Percentiles rank a stretch among this genome's conserved stretches.
phyloP scores from a whole-genome alignment of 2,329 filamentous ascomycete species.

The Colletotrichum sp. region DNA sequence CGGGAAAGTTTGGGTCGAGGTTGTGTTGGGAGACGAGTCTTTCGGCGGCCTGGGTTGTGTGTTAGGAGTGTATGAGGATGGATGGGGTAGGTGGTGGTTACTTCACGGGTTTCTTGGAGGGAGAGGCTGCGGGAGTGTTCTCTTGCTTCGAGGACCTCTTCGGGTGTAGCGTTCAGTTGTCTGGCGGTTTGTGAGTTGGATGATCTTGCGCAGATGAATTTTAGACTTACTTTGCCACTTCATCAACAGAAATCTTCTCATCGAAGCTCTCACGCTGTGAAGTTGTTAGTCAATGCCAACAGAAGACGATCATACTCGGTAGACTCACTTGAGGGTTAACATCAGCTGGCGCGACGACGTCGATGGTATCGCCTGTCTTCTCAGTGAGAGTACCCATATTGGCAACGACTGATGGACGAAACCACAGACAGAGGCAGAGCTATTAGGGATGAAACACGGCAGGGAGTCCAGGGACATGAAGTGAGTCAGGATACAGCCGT shows the following conservation, averaged over 20 bases:
- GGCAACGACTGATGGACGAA: not conserved
- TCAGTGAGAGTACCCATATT: not conserved
- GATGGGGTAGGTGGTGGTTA: not conserved
- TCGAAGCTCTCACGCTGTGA: not conserved
- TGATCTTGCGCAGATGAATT: not conserved
- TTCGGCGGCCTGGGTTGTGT: constrained; percentile 17
- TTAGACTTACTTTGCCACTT: not conserved
- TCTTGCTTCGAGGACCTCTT: constrained; percentile 29
- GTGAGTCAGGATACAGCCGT: not conserved
- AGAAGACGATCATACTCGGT: accelerated
- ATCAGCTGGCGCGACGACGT: not conserved
- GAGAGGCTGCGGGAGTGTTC: constrained; percentile 3
- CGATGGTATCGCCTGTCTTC: not conserved
- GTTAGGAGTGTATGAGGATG: constrained; percentile 18
- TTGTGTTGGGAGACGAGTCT: constrained; percentile 43
- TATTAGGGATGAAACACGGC: accelerated
- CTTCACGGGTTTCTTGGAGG: not conserved
- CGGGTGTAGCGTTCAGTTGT: constrained; percentile 26
- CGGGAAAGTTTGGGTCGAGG: constrained; percentile 53
- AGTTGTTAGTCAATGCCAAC: not conserved
- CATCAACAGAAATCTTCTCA: constrained; percentile 2
- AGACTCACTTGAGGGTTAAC: not conserved
- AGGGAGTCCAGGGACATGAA: not conserved
- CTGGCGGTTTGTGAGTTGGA: not conserved
- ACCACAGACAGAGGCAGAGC: not conserved